Percentiles rank a stretch among this genome's conserved stretches.
Evolutionary conservation across 345 rosid species (phyloP).

Genomic region (Pelargonium nanum): DNA sequence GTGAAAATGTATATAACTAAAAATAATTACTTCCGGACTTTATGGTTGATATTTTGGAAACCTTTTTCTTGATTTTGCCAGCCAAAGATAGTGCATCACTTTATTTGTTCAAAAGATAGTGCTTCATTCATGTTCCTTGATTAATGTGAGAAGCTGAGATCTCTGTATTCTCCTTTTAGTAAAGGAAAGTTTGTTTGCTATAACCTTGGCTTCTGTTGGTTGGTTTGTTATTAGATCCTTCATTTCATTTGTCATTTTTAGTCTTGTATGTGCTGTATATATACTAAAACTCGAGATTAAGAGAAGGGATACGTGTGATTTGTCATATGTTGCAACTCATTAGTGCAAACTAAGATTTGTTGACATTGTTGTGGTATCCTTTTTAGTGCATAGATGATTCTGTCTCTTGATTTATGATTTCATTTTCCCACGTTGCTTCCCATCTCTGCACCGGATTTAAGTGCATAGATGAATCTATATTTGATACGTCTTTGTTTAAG

Average conservation of each 20-base stretch:
- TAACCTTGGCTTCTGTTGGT: neutral
- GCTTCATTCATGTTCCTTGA: too few species aligned
- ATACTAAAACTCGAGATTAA: neutral
- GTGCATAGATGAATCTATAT: neutral
- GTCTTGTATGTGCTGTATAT: neutral
- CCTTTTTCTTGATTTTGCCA: neutral
- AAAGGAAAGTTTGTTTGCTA: neutral
- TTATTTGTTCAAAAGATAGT: too few species aligned
- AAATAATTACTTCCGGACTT: neutral
- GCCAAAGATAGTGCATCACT: neutral
- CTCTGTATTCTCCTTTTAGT: neutral
- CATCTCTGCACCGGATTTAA: neutral
- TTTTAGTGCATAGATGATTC: too few species aligned
- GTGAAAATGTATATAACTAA: neutral
- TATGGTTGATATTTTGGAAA: neutral
- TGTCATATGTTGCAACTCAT: neutral
- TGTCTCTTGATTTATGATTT: neutral
- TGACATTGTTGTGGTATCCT: too few species aligned
- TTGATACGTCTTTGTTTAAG: neutral
- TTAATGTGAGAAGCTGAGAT: too few species aligned
- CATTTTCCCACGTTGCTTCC: neutral
- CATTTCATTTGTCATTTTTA: neutral
- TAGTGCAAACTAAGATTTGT: neutral
- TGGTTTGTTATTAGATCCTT: neutral
- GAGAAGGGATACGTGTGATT: neutral